phyloP scores from a whole-genome alignment of 2,329 filamentous ascomycete species.

The Beauveria caledonica region DNA sequence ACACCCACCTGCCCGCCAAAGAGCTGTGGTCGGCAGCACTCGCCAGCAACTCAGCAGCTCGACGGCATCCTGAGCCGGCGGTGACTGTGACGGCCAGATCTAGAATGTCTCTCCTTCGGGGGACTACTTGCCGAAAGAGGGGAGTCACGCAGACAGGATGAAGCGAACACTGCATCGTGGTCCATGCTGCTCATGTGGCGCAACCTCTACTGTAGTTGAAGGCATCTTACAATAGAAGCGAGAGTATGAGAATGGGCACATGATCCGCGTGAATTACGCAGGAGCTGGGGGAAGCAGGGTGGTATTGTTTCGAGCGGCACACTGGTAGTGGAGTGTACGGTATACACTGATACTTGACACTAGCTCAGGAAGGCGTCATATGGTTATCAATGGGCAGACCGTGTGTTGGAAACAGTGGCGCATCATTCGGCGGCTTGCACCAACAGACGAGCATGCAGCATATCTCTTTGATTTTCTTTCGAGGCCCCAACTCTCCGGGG shows the following conservation, averaged over 20 bases:
- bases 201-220: background rate
- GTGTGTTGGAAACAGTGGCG: background rate
- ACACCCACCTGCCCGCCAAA: background rate
- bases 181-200: background rate
- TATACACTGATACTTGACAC: background rate
- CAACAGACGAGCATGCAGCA: background rate
- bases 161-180: background rate
- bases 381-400: background rate
- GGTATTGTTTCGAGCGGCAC: background rate
- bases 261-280: conserved; percentile 3
- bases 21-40: background rate
- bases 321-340: conserved; percentile 1
- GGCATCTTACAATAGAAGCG: background rate
- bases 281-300: background rate
- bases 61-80: background rate
- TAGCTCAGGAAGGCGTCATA: background rate
- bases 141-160: background rate
- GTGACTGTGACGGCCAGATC: background rate
- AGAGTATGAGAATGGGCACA: background rate
- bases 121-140: background rate
- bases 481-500: background rate
- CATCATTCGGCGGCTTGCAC: background rate
- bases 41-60: background rate
- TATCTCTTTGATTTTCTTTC: background rate
- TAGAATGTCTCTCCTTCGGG: background rate